Evolutionary conservation across 768 basidiomycete species (phyloP).

Genomic region (Mycena rosella): DNA sequence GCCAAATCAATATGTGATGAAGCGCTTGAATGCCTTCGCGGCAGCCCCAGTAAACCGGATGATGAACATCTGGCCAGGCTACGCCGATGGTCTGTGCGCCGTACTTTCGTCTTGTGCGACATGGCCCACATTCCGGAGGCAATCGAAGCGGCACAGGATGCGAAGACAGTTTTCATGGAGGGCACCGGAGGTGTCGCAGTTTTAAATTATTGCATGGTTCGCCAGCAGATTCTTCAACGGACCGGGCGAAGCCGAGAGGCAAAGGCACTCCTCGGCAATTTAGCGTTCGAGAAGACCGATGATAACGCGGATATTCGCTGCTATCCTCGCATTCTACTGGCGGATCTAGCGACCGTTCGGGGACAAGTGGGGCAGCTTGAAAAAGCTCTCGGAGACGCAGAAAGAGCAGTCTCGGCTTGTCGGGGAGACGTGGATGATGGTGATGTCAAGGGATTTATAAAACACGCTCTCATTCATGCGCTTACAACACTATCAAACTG

Average conservation of each 20-base stretch:
- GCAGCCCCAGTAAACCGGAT: no score
- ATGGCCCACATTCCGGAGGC: background rate
- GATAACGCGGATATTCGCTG: background rate
- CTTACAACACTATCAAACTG: slow-evolving; percentile 9
- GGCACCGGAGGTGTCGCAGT: no score
- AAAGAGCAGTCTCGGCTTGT: background rate
- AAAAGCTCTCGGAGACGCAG: background rate
- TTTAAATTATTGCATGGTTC: background rate
- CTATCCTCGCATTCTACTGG: background rate
- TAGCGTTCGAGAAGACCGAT: background rate
- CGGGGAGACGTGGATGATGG: background rate
- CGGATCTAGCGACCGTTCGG: background rate
- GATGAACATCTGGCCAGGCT: no score
- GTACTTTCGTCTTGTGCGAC: background rate
- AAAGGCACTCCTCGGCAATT: background rate
- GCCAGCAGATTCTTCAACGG: background rate
- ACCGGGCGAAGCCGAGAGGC: background rate
- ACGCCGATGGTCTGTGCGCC: background rate
- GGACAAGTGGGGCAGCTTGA: background rate
- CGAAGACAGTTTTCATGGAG: background rate
- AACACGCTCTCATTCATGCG: background rate
- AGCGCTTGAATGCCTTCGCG: background rate
- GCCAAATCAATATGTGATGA: background rate
- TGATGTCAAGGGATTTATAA: background rate
- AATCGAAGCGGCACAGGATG: background rate